These are phyloP conservation scores for Acorus gramineus DNA, from an alignment of 106 monocot species.

Conservation along the genomic window DNA sequence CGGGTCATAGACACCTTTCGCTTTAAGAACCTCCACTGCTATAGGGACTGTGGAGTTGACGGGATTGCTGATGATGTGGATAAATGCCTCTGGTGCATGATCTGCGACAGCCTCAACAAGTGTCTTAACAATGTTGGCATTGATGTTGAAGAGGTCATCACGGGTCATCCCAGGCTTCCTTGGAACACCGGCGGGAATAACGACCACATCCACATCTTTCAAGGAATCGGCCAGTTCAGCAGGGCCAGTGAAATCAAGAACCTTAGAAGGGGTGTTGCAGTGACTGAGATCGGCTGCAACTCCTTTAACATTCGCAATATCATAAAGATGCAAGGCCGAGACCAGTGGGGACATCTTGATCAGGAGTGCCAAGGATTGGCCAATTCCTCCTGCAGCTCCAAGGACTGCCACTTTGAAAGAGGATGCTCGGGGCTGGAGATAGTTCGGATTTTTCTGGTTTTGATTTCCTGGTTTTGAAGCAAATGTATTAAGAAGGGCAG, in stretches of 20 bases:
- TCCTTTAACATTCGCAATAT: constrained; percentile 49
- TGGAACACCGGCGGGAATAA: constrained; percentile 64
- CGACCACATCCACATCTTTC: constrained; percentile 53
- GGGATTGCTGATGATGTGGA: constrained; percentile 66
- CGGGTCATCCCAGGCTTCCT: constrained; percentile 60
- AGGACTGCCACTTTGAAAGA: constrained; percentile 44
- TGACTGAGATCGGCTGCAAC: constrained; percentile 45
- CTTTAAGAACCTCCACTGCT: constrained; percentile 48
- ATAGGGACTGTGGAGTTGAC: constrained; percentile 73
- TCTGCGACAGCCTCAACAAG: constrained; percentile 55
- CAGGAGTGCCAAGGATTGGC: constrained; percentile 50
- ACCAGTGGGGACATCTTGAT: constrained; percentile 71
- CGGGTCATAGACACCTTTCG: constrained; percentile 45
- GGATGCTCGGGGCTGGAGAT: constrained; percentile 18
- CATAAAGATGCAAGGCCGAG: constrained; percentile 49
- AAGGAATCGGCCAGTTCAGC: constrained; percentile 34
- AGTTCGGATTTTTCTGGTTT: constrained; percentile 5
- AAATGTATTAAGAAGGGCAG: constrained; percentile 20
- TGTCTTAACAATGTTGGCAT: constrained; percentile 41
- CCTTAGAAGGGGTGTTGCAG: constrained; percentile 47
- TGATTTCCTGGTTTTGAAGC: constrained; percentile 8
- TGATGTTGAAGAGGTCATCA: constrained; percentile 49
- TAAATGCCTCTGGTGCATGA: constrained; percentile 48
- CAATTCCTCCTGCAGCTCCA: constrained; percentile 52
- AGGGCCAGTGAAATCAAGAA: constrained; percentile 47